Conservation (phyloP, 768 basidiomycete species). For the Epithele typhae region DNA sequence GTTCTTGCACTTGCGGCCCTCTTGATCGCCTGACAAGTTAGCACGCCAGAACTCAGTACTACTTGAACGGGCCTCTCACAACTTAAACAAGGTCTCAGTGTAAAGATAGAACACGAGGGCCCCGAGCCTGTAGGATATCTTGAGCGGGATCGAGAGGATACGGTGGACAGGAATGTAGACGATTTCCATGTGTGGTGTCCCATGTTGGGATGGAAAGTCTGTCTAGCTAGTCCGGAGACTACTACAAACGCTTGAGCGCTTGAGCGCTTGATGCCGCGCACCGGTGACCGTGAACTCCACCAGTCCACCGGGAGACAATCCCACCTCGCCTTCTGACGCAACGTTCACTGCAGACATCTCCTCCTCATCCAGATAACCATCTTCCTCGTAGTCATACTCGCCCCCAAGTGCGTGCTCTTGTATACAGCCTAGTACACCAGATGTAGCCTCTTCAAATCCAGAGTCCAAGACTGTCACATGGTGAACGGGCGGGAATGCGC, state of each 20-base stretch:
- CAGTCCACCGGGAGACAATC: neutral
- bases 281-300: too few species aligned
- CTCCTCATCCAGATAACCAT: slow-evolving; percentile 19
- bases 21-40: neutral
- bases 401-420: slow-evolving; percentile 2
- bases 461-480: slow-evolving; percentile 2
- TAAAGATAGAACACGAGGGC: slow-evolving; percentile 37
- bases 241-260: too few species aligned
- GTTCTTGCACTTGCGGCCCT: slow-evolving; percentile 19
- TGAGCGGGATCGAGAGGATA: neutral
- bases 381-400: slow-evolving; percentile 20
- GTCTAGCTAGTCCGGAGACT: slow-evolving; percentile 1
- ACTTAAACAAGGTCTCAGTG: slow-evolving; percentile 29
- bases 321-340: neutral
- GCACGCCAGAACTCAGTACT: slow-evolving; percentile 2
- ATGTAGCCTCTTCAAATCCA: slow-evolving; percentile 12
- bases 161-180: too few species aligned
- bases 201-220: slow-evolving; percentile 12
- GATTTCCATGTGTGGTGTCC: slow-evolving; percentile 19
- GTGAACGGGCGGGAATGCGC: neutral
- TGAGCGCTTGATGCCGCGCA: too few species aligned
- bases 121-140: slow-evolving; percentile 28
- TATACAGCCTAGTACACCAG: neutral
- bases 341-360: neutral
- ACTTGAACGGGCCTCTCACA: slow-evolving; percentile 13